Evolutionary conservation across 768 basidiomycete species (phyloP).

Genomic region (Amanita inopinata): DNA sequence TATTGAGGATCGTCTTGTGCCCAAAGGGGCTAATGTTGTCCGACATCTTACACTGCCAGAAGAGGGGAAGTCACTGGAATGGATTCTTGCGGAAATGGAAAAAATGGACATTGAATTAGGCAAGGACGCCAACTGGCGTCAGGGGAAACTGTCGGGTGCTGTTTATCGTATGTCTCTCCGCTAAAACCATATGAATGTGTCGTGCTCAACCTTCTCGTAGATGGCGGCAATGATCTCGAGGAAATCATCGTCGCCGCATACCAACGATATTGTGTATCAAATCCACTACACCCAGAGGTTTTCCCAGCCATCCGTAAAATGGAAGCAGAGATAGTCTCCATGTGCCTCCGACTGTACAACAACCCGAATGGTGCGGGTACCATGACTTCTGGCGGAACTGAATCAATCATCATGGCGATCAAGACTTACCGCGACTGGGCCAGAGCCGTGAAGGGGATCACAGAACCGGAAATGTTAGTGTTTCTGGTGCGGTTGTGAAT

Average conservation of each 20-base stretch:
- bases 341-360: slow-evolving; percentile 80
- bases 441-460: slow-evolving; percentile 73
- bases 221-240: slow-evolving; percentile 76
- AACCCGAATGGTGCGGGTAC: slow-evolving; percentile 80
- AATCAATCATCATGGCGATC: slow-evolving; percentile 91
- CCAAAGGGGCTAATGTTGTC: slow-evolving; percentile 48
- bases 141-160: slow-evolving; percentile 75
- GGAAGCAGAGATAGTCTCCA: slow-evolving; percentile 91
- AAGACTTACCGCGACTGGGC: slow-evolving; percentile 97
- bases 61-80: slow-evolving; percentile 54
- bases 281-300: slow-evolving; percentile 88
- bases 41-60: slow-evolving; percentile 60
- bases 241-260: slow-evolving; percentile 75
- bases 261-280: slow-evolving; percentile 73
- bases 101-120: slow-evolving; percentile 60
- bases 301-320: slow-evolving; percentile 93
- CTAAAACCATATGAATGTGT: too few relatives aligned
- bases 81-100: slow-evolving; percentile 73
- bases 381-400: slow-evolving; percentile 94
- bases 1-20: slow-evolving; percentile 61
- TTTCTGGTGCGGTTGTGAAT: neutral
- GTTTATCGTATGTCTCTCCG: slow-evolving; percentile 63
- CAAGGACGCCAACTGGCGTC: slow-evolving; percentile 42
- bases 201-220: too few relatives aligned
- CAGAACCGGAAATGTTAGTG: slow-evolving; percentile 82